These are phyloP conservation scores for Dipodascus albidus DNA, from an alignment of 805 yeast species.

Conservation along the genomic window DNA sequence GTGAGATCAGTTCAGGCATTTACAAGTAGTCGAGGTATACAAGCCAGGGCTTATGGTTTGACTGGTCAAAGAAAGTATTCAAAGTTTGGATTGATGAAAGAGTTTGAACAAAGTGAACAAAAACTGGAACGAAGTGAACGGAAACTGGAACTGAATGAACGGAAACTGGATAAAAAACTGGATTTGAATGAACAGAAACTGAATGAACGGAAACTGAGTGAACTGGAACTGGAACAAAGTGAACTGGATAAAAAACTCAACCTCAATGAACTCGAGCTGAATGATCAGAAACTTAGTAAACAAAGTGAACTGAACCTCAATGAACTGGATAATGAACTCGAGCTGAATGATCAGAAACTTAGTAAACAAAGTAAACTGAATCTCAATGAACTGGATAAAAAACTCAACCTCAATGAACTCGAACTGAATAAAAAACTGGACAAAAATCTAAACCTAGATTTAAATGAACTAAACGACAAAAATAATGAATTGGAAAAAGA, in stretches of 20 bases:
- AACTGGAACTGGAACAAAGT: background rate
- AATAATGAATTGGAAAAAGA: background rate
- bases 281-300: background rate
- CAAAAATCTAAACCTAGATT: background rate
- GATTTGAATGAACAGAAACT: background rate
- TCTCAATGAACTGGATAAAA: background rate
- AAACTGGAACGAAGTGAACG: background rate
- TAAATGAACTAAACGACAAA: background rate
- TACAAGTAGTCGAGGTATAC: too few species aligned
- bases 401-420: background rate
- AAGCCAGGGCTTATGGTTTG: too few species aligned
- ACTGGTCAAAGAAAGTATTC: background rate
- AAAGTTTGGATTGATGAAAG: too few species aligned
- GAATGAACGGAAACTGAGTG: background rate
- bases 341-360: background rate
- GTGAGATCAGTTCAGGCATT: too few species aligned
- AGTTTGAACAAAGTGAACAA: too few species aligned
- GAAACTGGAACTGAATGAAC: background rate
- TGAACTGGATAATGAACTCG: background rate
- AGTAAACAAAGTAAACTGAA: background rate
- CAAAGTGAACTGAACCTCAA: background rate
- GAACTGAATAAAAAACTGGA: background rate
- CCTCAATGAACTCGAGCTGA: background rate
- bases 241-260: background rate
- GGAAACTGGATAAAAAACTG: background rate